Evolutionary conservation across 805 yeast genomes (phyloP).

Genomic region (Saccharomycopsis microspora): DNA sequence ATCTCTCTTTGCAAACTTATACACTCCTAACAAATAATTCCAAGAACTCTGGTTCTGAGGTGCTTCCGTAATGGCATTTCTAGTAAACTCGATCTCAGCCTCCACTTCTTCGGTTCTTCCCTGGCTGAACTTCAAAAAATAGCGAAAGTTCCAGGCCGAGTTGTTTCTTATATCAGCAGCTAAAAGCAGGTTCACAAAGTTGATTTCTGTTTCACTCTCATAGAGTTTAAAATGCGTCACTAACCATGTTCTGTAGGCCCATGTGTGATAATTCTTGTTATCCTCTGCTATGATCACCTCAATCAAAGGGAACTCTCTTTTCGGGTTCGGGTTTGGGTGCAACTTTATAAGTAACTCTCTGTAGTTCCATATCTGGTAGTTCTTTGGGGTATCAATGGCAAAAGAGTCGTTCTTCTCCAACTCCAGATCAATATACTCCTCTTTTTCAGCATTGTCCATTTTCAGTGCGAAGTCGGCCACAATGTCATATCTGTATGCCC

Average conservation of each 20-base stretch:
- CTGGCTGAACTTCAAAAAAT: constrained; percentile 30
- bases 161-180: constrained; percentile 69
- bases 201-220: constrained; percentile 34
- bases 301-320: constrained; percentile 55
- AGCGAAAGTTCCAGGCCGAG: constrained; percentile 89
- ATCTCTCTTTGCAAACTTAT: constrained; percentile 22
- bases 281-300: constrained; percentile 66
- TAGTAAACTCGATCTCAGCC: constrained; percentile 44
- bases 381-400: constrained; percentile 71
- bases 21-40: constrained; percentile 67
- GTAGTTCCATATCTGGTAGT: constrained; percentile 97
- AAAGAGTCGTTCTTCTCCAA: constrained; percentile 70
- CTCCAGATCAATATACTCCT: constrained; percentile 31
- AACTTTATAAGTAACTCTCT: constrained; percentile 52
- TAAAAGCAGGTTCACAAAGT: constrained; percentile 37
- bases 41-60: constrained; percentile 82
- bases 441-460: constrained; percentile 19
- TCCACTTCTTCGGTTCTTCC: constrained; percentile 19
- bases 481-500: constrained; percentile 61
- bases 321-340: constrained; percentile 25
- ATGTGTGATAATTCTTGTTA: constrained; percentile 87
- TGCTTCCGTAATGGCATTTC: constrained; percentile 37
- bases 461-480: constrained; percentile 24
- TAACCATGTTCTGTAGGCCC: constrained; percentile 89
- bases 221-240: constrained; percentile 43